A percentile compares a stretch with the other conserved stretches of the same genome.
Conservation (phyloP, 2,329 filamentous ascomycete genomes). For the Ceratocystis ficicola region DNA sequence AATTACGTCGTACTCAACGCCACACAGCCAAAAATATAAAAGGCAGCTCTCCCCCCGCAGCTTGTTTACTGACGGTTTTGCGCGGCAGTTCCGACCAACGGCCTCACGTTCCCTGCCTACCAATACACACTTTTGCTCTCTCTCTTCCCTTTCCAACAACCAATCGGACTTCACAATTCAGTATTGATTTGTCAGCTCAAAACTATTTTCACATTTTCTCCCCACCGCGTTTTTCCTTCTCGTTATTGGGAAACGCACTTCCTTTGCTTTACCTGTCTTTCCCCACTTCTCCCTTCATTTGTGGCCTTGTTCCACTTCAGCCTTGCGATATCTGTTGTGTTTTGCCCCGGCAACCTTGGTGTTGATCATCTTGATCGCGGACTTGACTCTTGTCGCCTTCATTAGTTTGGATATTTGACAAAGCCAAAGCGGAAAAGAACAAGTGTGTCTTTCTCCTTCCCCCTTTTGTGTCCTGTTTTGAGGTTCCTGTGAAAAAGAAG, state of each 20-base stretch:
- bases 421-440: not conserved
- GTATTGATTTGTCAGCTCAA: not conserved
- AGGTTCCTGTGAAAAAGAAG: constrained; percentile 18
- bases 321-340: constrained; percentile 10
- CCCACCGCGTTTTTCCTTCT: not conserved
- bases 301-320: constrained; percentile 9
- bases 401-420: not conserved
- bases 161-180: constrained; percentile 9
- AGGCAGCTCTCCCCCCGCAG: constrained; percentile 19
- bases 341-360: constrained; percentile 14
- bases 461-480: not conserved
- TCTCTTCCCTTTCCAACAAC: constrained; percentile 12
- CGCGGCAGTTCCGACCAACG: constrained; percentile 21
- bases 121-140: constrained; percentile 1
- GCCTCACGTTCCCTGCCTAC: constrained; percentile 18
- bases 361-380: constrained; percentile 18
- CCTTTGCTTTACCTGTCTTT: not conserved
- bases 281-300: not conserved
- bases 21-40: constrained; percentile 23
- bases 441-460: not conserved
- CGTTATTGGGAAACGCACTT: not conserved
- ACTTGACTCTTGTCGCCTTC: constrained; percentile 10
- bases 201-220: not conserved
- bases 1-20: constrained; percentile 17
- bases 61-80: constrained; percentile 14